These are phyloP conservation scores for Fusarium sp. DNA, from an alignment of 2,329 filamentous ascomycete species.

Conservation along the genomic window DNA sequence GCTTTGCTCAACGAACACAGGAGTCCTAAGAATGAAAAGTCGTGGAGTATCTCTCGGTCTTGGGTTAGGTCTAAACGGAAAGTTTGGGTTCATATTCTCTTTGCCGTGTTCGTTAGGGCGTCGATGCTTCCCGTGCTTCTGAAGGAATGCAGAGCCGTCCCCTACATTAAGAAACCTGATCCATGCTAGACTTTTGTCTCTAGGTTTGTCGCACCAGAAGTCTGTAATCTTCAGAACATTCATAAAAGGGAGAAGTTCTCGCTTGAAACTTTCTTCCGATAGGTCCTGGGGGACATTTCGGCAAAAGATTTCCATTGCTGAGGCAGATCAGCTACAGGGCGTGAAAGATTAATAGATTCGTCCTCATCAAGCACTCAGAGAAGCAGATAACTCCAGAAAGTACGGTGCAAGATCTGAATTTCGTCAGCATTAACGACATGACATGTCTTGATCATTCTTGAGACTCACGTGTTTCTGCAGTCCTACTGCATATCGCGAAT, in stretches of 20 bases:
- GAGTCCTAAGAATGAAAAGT: conserved; percentile 46
- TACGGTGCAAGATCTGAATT: background rate
- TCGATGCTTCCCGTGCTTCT: conserved; percentile 47
- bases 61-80: background rate
- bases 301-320: conserved; percentile 60
- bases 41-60: conserved; percentile 41
- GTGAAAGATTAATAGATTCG: background rate
- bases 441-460: background rate
- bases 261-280: conserved; percentile 51
- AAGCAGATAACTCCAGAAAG: background rate
- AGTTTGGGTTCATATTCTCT: conserved; percentile 5
- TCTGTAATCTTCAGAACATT: conserved; percentile 53
- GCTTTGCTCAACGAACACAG: conserved; percentile 50
- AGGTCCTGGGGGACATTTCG: conserved; percentile 56
- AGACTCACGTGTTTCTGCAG: background rate
- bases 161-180: conserved; percentile 56
- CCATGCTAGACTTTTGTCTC: conserved; percentile 49
- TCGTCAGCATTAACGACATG: background rate
- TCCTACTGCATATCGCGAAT: background rate
- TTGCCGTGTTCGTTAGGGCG: background rate
- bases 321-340: background rate
- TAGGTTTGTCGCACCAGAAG: conserved; percentile 58
- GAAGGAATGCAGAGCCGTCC: conserved; percentile 58
- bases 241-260: conserved; percentile 56
- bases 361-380: background rate